Conservation (phyloP, 1,284 basidiomycete species). For the Irpex rosettiformis region DNA sequence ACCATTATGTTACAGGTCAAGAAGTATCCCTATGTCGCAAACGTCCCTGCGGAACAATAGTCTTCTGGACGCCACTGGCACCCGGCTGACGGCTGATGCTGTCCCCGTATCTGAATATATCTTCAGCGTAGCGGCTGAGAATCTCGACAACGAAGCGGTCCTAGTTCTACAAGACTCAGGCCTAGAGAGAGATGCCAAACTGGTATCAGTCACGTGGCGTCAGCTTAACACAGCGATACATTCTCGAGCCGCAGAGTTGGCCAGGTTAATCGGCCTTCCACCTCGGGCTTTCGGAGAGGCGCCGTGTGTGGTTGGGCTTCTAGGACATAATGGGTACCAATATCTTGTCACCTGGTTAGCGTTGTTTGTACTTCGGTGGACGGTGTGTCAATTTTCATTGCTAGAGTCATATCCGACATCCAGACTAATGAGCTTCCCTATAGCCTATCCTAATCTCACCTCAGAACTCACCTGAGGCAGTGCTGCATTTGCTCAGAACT, state of each 20-base stretch:
- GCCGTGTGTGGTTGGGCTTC: background rate
- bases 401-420: background rate
- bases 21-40: too few species aligned
- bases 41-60: too few species aligned
- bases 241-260: background rate
- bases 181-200: background rate
- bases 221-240: background rate
- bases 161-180: background rate
- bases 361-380: background rate
- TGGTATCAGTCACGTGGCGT: background rate
- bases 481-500: constrained; percentile 33
- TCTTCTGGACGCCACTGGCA: too few species aligned
- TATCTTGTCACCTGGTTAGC: background rate
- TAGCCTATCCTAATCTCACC: constrained; percentile 32
- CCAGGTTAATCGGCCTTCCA: background rate
- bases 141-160: background rate
- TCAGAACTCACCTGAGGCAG: constrained; percentile 35
- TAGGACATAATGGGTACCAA: background rate
- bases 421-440: background rate
- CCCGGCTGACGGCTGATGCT: background rate
- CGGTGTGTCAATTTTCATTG: background rate
- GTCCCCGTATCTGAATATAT: background rate
- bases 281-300: background rate
- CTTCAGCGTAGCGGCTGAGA: background rate
- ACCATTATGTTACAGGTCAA: too few species aligned